Conservation (phyloP, 306 rosid genomes). For the Boehmeria nivea region DNA sequence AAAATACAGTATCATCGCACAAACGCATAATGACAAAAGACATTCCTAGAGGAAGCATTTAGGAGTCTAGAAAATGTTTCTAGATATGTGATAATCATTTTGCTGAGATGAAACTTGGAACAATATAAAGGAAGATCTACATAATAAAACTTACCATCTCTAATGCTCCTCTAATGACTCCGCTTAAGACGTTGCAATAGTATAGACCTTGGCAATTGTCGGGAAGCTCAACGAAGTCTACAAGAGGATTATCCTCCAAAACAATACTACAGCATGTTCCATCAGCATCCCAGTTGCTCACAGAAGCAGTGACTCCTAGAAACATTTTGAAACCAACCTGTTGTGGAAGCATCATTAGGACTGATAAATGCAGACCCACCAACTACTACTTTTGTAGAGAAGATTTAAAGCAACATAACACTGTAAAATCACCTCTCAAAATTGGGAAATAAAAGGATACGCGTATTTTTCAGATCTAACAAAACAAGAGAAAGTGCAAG, state of each 20-base stretch:
- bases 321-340: constrained; percentile 97
- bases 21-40: too few species aligned
- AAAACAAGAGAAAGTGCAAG: too few species aligned
- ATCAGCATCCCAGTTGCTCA: constrained; percentile 90
- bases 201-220: constrained; percentile 90
- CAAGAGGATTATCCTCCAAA: constrained; percentile 95
- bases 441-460: too few species aligned
- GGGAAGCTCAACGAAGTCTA: constrained; percentile 97
- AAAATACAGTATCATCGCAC: too few species aligned
- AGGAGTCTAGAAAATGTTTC: too few species aligned
- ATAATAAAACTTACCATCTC: constrained; percentile 81
- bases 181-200: constrained; percentile 91
- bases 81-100: too few species aligned
- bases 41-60: too few species aligned
- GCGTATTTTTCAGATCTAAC: too few species aligned
- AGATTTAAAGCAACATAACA: too few species aligned
- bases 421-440: too few species aligned
- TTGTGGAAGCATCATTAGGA: constrained; percentile 10
- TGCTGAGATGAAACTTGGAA: neutral
- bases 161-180: constrained; percentile 92
- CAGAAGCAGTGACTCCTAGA: constrained; percentile 91
- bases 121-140: neutral
- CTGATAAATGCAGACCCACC: neutral
- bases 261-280: constrained; percentile 87
- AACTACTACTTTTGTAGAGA: too few species aligned